Evolutionary conservation across 176 grass and related monocot genomes (phyloP).

Genomic region (Phoenix dactylifera): DNA sequence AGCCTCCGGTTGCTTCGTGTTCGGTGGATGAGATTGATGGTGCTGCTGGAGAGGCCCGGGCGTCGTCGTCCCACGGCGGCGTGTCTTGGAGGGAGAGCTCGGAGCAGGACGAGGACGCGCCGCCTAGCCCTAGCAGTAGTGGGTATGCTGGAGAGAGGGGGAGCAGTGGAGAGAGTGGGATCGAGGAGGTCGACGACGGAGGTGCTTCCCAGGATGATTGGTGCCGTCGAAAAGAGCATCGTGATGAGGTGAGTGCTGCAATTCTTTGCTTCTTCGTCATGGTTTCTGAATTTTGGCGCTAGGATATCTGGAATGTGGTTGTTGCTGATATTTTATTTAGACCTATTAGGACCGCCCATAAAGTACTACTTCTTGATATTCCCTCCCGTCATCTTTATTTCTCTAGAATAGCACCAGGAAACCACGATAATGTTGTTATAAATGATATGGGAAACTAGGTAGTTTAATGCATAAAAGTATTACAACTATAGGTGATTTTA

Average conservation of each 20-base stretch:
- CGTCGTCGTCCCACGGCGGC: slow-evolving; percentile 6
- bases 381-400: too few species aligned
- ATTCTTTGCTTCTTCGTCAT: not conserved
- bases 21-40: slow-evolving; percentile 18
- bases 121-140: slow-evolving; percentile 77
- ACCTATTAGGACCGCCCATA: too few species aligned
- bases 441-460: too few species aligned
- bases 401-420: too few species aligned
- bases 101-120: slow-evolving; percentile 28
- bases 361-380: too few species aligned
- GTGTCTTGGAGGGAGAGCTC: slow-evolving; percentile 28
- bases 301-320: too few species aligned
- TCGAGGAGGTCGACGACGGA: slow-evolving; percentile 32
- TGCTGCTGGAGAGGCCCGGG: slow-evolving; percentile 27
- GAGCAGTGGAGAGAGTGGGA: slow-evolving; percentile 57
- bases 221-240: slow-evolving; percentile 60
- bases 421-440: too few species aligned
- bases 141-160: slow-evolving; percentile 87
- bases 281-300: too few species aligned
- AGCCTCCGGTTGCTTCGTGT: too few species aligned
- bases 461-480: too few species aligned
- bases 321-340: too few species aligned
- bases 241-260: slow-evolving; percentile 44
- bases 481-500: too few species aligned
- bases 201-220: slow-evolving; percentile 25